Base-by-base conservation (phyloP, 108 stramenopile genomes). In the Discostella pseudostelligera region DNA sequence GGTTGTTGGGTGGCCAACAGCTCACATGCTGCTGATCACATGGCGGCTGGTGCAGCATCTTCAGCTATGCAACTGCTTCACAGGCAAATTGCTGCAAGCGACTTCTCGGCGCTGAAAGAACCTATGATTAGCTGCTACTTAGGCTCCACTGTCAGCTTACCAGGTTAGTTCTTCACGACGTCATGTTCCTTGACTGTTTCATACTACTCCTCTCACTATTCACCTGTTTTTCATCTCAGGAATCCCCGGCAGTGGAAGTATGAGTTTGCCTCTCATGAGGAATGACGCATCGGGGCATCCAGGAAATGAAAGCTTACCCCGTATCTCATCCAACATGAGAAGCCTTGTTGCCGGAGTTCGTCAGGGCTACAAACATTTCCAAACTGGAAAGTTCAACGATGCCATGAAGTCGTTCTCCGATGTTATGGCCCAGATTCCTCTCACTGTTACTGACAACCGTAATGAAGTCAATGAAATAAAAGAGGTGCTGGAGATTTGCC, bases 51-150 rank as follows among this genome's bases (percentile, higher is more conserved):
- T 8, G 83, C 74, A 29, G 88, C 96, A 53, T 79, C 92, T 39
- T 92, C 94, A n/a, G 95, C 97, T 8, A 86, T 97, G 89, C 93
- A 98, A 69, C 81, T 97, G 58, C 86, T 99, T 67, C 94, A 97
- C 74, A 82, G 98, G 19, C 98, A 99, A 80, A 96, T 98, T 78
- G 97, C 97, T 9, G 94, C 92, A 10, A 96, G 89, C 51, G 90
- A 96, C 59, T 97, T 99, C 59, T 72, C 81, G 32, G 76, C 84
- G n/a, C 67, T 99, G 53, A 83, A 92, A 68, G 63, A 60, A 2
- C 67, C 78, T 19, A 88, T 97, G 88, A 67, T 96, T 69, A 83
- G 84, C 3, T 90, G 86, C 57, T 94, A 94, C 70, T 63, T 89
- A 45, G 97, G 90, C n/a, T 79, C 96, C 22, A 81, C 72, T 69